Evolutionary conservation across 2,329 filamentous ascomycete species (phyloP), one percentile per base, ranked within the genome.

Genomic region (Epichloe uncinata): DNA sequence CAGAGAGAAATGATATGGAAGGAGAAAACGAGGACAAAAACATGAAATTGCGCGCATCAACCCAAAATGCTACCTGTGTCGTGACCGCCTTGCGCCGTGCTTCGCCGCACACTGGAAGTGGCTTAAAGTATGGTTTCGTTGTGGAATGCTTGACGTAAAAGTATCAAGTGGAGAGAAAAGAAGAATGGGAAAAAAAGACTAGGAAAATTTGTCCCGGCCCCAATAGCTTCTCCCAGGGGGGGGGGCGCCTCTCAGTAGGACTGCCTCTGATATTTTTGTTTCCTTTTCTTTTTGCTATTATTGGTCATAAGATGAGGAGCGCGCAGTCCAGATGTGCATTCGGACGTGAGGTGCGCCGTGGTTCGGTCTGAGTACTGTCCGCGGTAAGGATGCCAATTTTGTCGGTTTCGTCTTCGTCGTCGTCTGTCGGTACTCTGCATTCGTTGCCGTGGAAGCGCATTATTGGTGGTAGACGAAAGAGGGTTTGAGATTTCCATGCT

Each of bases 31-130:
- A 59, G 49, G 55, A 58, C 57, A 56, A 57, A 52, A 60, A 53
- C 58, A 62, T 58, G 61, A 63, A 54, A 66, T 30, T 49, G 42
- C 41, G 42, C 46, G 50, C 46, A 42, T 49, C 33, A 48, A 45
- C 62, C 63, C 63, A 67, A 68, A 45, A 40, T 66, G 65, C 63
- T 64, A 59, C 58, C 64, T 61, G 61, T 56, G 42, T 51, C 58
- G 63, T 64, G 57, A 60, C 63, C 64, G 60, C 59, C 60, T 53
- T 64, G 64, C 66, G 65, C 65, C 62, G 59, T 65, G 62, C 61
- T 64, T 66, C 63, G 65, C 65, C 64, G 59, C 61, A 65, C 62
- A 61, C 61, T 61, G 60, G 62, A 63, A 58, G 55, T 59, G 55
- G 58, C 57, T 64, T 38, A 50, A 56, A 62, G 52, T 60, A 62